Evolutionary conservation across 225 moss, liverwort and hornwort genomes (phyloP).

Genomic region (Neckera pumila): DNA sequence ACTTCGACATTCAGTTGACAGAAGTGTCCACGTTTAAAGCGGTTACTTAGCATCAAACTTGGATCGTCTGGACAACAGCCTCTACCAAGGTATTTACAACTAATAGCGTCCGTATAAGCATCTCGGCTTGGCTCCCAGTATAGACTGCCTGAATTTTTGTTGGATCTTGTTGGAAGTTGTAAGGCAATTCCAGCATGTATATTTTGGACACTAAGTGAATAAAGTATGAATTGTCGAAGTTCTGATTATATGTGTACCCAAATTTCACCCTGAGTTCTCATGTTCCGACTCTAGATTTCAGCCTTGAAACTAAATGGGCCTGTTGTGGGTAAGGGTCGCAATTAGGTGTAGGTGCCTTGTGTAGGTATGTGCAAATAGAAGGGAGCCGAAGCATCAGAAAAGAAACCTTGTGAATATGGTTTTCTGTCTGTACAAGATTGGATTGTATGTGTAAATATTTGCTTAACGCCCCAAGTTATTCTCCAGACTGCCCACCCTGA

Average conservation of each 20-base stretch:
- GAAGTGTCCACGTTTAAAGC: neutral
- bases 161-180: neutral
- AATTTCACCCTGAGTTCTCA: neutral
- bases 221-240: neutral
- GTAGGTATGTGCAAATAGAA: neutral
- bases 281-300: neutral
- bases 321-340: neutral
- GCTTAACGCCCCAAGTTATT: neutral
- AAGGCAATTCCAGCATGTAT: neutral
- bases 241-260: neutral
- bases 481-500: neutral
- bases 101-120: neutral
- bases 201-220: neutral
- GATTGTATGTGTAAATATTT: neutral
- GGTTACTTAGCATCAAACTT: neutral
- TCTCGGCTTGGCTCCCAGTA: neutral
- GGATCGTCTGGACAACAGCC: neutral
- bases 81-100: neutral
- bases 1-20: constrained; percentile 48
- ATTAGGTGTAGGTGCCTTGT: neutral
- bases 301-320: neutral
- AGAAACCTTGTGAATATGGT: neutral
- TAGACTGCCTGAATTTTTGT: neutral
- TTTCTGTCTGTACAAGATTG: neutral
- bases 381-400: neutral